A percentile compares a stretch with the other conserved stretches of the same genome.
Evolutionary conservation across 768 basidiomycete genomes (phyloP).

Genomic region (Mycena amicta): DNA sequence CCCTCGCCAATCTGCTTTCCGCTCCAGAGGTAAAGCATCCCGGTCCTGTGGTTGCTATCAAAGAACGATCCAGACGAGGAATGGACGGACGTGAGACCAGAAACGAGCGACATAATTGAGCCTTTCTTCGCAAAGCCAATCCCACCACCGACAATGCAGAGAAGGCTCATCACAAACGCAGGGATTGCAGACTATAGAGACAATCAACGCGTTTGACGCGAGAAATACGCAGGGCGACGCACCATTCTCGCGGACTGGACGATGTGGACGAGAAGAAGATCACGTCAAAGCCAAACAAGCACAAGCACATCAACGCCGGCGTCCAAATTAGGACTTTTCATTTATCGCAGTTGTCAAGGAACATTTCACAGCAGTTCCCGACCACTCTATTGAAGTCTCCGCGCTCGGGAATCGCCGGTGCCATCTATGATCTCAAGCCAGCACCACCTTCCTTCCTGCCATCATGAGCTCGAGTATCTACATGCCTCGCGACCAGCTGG

Average conservation of each 20-base stretch:
- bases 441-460: background rate
- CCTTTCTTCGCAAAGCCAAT: constrained; percentile 50
- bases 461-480: background rate
- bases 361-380: too few relatives aligned
- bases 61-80: too few relatives aligned
- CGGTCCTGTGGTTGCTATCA: too few relatives aligned
- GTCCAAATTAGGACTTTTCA: background rate
- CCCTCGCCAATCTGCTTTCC: constrained; percentile 52
- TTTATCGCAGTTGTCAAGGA: background rate
- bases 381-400: too few relatives aligned
- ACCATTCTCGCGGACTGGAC: constrained; percentile 8
- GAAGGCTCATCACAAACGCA: constrained; percentile 51
- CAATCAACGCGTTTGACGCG: background rate
- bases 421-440: too few relatives aligned
- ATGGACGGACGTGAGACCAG: constrained; percentile 49
- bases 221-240: background rate
- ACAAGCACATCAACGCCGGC: background rate
- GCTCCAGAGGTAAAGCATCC: constrained; percentile 57
- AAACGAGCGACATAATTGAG: constrained; percentile 59
- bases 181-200: constrained; percentile 43
- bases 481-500: background rate
- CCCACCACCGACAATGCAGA: constrained; percentile 57
- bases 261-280: background rate
- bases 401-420: too few relatives aligned
- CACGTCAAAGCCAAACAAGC: background rate